Conservation (phyloP, 2,329 filamentous ascomycete species). For the Fusarium camptoceras region DNA sequence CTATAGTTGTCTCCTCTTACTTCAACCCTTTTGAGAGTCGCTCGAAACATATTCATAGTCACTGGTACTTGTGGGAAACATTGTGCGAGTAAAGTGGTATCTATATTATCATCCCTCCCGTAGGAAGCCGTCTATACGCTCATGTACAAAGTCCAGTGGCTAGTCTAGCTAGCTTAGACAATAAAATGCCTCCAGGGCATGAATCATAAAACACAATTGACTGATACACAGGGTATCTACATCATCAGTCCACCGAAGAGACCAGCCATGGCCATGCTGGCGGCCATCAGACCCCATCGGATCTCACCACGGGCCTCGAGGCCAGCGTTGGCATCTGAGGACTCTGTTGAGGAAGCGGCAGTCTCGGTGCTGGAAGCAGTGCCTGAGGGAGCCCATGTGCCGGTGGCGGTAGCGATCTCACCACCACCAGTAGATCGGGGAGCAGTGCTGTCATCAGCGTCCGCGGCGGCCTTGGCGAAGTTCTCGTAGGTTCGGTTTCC, state of each 20-base stretch:
- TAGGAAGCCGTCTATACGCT: constrained; percentile 8
- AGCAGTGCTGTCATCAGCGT: constrained; percentile 27
- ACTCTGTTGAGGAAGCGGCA: constrained; percentile 15
- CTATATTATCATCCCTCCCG: constrained; percentile 20
- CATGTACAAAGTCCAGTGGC: constrained; percentile 18
- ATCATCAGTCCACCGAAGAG: constrained; percentile 42
- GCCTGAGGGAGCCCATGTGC: constrained; percentile 24
- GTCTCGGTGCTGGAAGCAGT: constrained; percentile 25
- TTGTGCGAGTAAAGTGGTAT: not conserved
- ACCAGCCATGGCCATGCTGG: constrained; percentile 37
- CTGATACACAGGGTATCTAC: constrained; percentile 9
- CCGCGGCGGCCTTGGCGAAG: constrained; percentile 30
- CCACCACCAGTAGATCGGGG: constrained; percentile 41
- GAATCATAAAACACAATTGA: constrained; percentile 21
- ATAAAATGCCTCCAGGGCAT: constrained; percentile 25
- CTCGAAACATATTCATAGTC: not conserved
- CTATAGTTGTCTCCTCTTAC: not conserved
- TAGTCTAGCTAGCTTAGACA: constrained; percentile 28
- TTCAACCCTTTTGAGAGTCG: not conserved
- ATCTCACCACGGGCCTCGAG: constrained; percentile 36
- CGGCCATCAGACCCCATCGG: constrained; percentile 44
- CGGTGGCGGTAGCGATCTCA: constrained; percentile 25
- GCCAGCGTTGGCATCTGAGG: constrained; percentile 32
- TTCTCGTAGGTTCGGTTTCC: constrained; percentile 29
- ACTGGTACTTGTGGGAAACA: too few species aligned